Conservation (phyloP, 768 basidiomycete species). For the Sarcomyxa edulis region DNA sequence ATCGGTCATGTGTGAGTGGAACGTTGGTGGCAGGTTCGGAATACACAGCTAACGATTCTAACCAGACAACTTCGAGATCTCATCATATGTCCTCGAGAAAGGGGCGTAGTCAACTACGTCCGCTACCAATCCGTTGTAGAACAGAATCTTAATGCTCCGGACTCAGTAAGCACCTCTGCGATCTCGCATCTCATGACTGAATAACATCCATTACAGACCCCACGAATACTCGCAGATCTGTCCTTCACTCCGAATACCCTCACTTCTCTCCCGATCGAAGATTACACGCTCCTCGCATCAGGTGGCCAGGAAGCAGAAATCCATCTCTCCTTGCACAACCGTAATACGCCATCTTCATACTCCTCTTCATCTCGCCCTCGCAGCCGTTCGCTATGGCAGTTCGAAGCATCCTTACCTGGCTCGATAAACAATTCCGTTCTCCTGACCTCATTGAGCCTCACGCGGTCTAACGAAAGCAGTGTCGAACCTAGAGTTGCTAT, state of each 20-base stretch:
- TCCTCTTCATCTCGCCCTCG: background rate
- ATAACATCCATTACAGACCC: conserved; percentile 22
- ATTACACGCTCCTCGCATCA: conserved; percentile 50
- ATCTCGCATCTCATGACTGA: no score
- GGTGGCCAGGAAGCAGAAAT: conserved; percentile 67
- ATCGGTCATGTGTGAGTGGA: conserved; percentile 67
- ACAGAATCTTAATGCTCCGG: conserved; percentile 46
- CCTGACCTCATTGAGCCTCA: conserved; percentile 53
- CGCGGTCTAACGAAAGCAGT: conserved; percentile 55
- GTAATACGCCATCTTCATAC: conserved; percentile 7
- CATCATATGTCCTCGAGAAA: conserved; percentile 64
- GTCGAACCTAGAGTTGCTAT: conserved; percentile 74
- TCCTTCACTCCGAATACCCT: conserved; percentile 53
- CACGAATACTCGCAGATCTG: conserved; percentile 41
- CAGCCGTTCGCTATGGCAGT: conserved; percentile 40
- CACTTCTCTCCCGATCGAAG: conserved; percentile 39
- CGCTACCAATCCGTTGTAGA: conserved; percentile 50
- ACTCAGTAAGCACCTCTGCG: conserved; percentile 42
- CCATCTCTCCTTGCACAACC: conserved; percentile 46
- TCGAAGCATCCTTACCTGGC: conserved; percentile 45
- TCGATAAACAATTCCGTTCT: conserved; percentile 86
- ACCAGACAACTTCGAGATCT: conserved; percentile 74
- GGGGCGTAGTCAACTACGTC: conserved; percentile 62
- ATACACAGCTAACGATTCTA: conserved; percentile 3
- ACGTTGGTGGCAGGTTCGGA: background rate